These are phyloP conservation scores for Pholiota molesta DNA, from an alignment of 768 basidiomycete species.

Conservation along the genomic window DNA sequence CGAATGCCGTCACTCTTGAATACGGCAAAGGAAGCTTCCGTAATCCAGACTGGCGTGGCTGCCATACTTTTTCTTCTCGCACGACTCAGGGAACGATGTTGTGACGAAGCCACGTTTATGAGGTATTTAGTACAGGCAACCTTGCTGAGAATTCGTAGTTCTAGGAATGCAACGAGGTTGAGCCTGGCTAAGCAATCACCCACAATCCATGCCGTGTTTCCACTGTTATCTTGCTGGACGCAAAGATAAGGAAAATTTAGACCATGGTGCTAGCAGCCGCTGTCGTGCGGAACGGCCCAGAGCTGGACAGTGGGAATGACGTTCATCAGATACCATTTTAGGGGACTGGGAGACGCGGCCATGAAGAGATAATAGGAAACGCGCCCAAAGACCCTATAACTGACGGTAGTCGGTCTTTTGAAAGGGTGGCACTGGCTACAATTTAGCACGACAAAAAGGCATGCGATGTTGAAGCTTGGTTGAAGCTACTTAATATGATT, in stretches of 20 bases:
- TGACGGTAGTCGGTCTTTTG: background rate
- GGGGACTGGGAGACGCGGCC: background rate
- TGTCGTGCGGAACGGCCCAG: background rate
- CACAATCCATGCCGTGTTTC: background rate
- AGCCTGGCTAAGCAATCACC: background rate
- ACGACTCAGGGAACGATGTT: background rate
- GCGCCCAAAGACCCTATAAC: background rate
- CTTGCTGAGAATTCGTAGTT: background rate
- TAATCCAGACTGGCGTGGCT: background rate
- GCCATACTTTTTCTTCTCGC: background rate
- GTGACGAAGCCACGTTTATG: too few species aligned
- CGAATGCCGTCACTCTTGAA: background rate
- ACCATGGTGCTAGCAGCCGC: background rate
- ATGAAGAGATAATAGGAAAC: background rate
- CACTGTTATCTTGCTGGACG: background rate
- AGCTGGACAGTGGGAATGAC: background rate
- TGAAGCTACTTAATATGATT: too few species aligned
- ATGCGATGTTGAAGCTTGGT: background rate
- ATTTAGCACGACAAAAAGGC: background rate
- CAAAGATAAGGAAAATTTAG: background rate
- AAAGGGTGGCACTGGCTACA: background rate
- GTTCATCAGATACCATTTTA: background rate
- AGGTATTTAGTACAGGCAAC: background rate
- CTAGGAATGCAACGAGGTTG: background rate
- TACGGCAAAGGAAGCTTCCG: background rate